phyloP scores from a whole-genome alignment of 2,329 filamentous ascomycete genomes.

The Cyclaneusma minus region DNA sequence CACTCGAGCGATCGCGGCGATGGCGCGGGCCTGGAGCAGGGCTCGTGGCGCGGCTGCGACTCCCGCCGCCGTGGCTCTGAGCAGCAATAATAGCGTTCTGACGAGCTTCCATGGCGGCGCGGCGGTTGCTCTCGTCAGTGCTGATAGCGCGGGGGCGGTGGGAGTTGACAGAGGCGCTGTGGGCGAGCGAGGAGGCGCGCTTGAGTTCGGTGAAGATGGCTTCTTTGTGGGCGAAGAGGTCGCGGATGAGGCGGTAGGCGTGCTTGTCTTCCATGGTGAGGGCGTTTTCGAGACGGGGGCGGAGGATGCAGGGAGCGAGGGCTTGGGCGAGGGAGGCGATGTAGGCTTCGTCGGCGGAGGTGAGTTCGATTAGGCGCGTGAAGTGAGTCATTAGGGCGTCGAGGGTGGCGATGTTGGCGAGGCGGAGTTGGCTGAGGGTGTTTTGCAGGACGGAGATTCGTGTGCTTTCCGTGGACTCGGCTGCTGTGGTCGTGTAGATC shows the following conservation, averaged over 20 bases:
- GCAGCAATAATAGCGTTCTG: slow-evolving; percentile 59
- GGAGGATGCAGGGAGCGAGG: slow-evolving; percentile 73
- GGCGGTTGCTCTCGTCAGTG: slow-evolving; percentile 89
- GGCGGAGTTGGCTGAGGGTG: slow-evolving; percentile 81
- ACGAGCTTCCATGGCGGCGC: slow-evolving; percentile 86
- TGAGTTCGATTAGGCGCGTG: slow-evolving; percentile 88
- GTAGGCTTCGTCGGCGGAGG: slow-evolving; percentile 85
- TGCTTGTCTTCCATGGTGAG: slow-evolving; percentile 94
- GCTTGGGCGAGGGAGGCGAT: slow-evolving; percentile 55
- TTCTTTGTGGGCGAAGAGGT: slow-evolving; percentile 87
- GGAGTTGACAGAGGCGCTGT: slow-evolving; percentile 38
- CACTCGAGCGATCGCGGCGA: slow-evolving; percentile 66
- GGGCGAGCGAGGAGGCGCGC: slow-evolving; percentile 60
- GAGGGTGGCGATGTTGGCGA: slow-evolving; percentile 96
- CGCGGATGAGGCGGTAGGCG: slow-evolving; percentile 75
- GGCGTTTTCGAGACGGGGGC: slow-evolving; percentile 74
- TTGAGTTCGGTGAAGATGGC: slow-evolving; percentile 93
- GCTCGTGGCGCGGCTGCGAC: slow-evolving; percentile 60
- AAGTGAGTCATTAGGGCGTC: slow-evolving; percentile 98
- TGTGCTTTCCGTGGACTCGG: slow-evolving; percentile 61
- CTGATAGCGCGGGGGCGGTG: slow-evolving; percentile 73
- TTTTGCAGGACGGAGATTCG: slow-evolving; percentile 87
- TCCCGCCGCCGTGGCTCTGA: slow-evolving; percentile 18
- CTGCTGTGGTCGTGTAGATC: slow-evolving; percentile 73
- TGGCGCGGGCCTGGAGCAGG: slow-evolving; percentile 52